Evolutionary conservation across 2,329 filamentous ascomycete genomes (phyloP), one percentile per base, ranked within the genome.

Genomic region (Ceratocystis ficicola): DNA sequence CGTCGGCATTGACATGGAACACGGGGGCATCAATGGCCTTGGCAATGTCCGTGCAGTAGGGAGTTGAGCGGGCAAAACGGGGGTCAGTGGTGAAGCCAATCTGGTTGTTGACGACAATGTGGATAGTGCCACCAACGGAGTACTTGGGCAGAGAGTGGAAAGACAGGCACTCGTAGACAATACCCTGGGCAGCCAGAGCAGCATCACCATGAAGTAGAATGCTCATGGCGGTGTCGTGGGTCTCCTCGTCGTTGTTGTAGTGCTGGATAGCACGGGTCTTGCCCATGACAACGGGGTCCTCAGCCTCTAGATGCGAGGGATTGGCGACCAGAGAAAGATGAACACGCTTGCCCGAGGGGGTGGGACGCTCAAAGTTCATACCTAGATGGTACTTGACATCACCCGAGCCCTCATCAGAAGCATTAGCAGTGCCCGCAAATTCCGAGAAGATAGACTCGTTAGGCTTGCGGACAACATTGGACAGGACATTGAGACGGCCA

Each of bases 371-470:
- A 71, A 99, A 99, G 82, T 99, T 99, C 94, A 99, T 99, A 74
- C 94, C 94, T 73, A 99, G 81, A 80, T 99, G 94, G 80, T 99
- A 99, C 79, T 99, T 99, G 77, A 99, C 94, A 76, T 99, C 94
- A 72, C 94, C 94, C 67, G 94, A 97, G 68, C 94, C 94, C 79
- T 99, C 93, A 71, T 97, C 94, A 71, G 89, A 88, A 65, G 90
- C 89, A 74, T 90, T 90, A 25, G 88, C 80, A 60, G 88, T 90
- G 72, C 94, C 94, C 69, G 90, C 89, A 73, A 99, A 99, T 77
- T 99, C 94, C 75, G 89, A 95, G 81, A 99, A 99, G 77, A 99
- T 99, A 70, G 94, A 97, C 80, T 97, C 94, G 77, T 99, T 99
- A 72, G 94, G 93, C 80, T 99, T 99, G 74, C 94, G 88, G 71